Evolutionary conservation across 768 basidiomycete genomes (phyloP).

Genomic region (Paxillus involutus): DNA sequence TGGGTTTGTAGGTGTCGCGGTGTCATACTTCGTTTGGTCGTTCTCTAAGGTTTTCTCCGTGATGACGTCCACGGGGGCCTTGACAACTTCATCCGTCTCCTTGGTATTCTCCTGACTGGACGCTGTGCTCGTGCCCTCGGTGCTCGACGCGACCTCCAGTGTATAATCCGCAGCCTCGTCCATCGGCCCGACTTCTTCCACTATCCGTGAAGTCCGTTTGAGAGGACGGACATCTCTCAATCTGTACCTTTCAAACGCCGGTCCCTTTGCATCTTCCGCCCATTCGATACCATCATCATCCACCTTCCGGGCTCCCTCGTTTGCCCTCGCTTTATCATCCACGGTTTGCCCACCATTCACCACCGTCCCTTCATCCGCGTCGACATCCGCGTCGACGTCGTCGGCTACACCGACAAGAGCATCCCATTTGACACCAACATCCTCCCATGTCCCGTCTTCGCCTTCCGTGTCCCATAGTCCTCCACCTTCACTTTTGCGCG

Average conservation of each 20-base stretch:
- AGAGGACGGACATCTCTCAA: constrained; percentile 9
- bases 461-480: constrained; percentile 21
- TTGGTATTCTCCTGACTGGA: not conserved
- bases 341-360: not conserved
- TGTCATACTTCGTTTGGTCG: no score
- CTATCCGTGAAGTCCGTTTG: constrained; percentile 23
- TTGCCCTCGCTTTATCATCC: not conserved
- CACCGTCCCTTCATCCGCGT: constrained; percentile 5
- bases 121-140: not conserved
- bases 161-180: constrained; percentile 40
- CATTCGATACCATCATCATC: constrained; percentile 47
- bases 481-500: not conserved
- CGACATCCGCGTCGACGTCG: constrained; percentile 20
- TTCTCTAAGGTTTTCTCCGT: constrained; percentile 4
- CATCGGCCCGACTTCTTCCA: constrained; percentile 43
- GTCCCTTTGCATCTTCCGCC: constrained; percentile 47
- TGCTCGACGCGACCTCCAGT: not conserved
- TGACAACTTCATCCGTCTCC: not conserved
- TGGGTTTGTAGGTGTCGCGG: not conserved
- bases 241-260: constrained; percentile 27
- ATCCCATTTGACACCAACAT: constrained; percentile 57
- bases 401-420: constrained; percentile 35
- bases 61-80: constrained; percentile 3
- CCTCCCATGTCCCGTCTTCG: constrained; percentile 44
- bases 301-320: not conserved